phyloP scores from a whole-genome alignment of 495 filamentous ascomycete species.

The Sporormia fimetaria region DNA sequence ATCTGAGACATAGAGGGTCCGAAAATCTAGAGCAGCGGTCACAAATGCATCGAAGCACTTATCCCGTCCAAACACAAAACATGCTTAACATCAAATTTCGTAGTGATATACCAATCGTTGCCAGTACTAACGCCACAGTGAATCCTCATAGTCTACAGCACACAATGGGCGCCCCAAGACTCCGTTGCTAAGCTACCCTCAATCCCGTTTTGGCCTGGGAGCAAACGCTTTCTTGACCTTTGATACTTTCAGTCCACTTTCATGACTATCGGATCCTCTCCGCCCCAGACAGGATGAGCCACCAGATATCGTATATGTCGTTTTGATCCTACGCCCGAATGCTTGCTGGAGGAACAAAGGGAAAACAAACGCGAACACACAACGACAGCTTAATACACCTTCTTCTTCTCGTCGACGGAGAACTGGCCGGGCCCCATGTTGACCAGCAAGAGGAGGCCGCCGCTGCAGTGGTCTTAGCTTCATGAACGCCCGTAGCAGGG shows the following conservation, averaged over 20 bases:
- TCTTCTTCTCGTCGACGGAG: slow-evolving; percentile 99
- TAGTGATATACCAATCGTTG: too few relatives aligned
- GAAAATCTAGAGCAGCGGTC: too few relatives aligned
- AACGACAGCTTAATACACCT: slow-evolving; percentile 78
- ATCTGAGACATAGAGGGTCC: too few relatives aligned
- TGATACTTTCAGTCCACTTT: neutral
- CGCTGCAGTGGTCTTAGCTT: slow-evolving; percentile 37
- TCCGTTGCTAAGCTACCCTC: too few relatives aligned
- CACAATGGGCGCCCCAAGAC: too few relatives aligned
- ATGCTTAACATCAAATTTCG: too few relatives aligned
- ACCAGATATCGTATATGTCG: slow-evolving; percentile 15
- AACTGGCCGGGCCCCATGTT: slow-evolving; percentile 98
- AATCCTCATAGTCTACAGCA: too few relatives aligned
- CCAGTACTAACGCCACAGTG: too few relatives aligned
- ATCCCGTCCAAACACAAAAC: too few relatives aligned
- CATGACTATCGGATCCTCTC: neutral
- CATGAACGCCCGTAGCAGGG: neutral
- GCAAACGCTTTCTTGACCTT: too few relatives aligned
- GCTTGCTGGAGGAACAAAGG: slow-evolving; percentile 5
- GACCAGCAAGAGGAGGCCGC: slow-evolving; percentile 85
- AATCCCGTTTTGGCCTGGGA: too few relatives aligned
- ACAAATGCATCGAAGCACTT: too few relatives aligned
- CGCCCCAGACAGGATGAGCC: slow-evolving; percentile 3
- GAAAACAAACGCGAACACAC: slow-evolving; percentile 2
- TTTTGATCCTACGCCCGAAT: slow-evolving; percentile 16